Base-by-base conservation (phyloP, 202 grass and related monocot species). In the Bolboschoenoplectus hybrid region DNA sequence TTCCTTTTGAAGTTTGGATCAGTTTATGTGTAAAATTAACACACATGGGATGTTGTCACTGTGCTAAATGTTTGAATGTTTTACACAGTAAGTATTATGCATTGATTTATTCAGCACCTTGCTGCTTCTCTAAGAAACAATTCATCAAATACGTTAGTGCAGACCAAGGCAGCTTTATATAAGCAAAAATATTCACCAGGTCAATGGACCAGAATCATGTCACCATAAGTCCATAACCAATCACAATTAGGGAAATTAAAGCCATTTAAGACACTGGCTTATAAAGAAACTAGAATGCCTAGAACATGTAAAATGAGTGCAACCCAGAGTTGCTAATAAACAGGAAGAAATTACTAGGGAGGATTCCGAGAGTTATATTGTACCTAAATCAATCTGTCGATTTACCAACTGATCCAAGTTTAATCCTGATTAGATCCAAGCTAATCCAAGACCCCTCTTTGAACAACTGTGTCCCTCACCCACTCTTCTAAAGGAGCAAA, bases 61-160 rank as follows among this genome's bases (percentile, higher is more conserved):
- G 71, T 45, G n/a, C 67, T 43, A 44, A 71, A 71, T 45, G 12
- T 71, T 45, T 71, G 39, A 6, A 71, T 71, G 39, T 71, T n/a
- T 71, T 40, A 43, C 6, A 9, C 13, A 7, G 26, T 26, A 71
- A 14, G 41, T 71, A n/a, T 45, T 71, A 45, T 71, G 39, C 67
- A n/a, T 14, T 5, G 45, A 45, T n/a, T 41, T 71, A 6, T 26
- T 71, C 5, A 19, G 40, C 2, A 44, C 40, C 40, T n/a, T 71
- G 13, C 16, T 71, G 39, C 40, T 5, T 43, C 13, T 71, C 36
- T 44, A 3, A 71, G 16, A 71, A 17, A 71, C 0, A 43, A 44
- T 45, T 71, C 40, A 71, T 71, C 40, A 71, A 71, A 19, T 71
- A 44, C 39, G 14, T 46, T 45, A 71, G 7, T 44, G 40, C 67